A percentile compares a stretch with the other conserved stretches of the same genome.
phyloP scores from a whole-genome alignment of 257 asterid genomes.

The Salvia rosmarinus region DNA sequence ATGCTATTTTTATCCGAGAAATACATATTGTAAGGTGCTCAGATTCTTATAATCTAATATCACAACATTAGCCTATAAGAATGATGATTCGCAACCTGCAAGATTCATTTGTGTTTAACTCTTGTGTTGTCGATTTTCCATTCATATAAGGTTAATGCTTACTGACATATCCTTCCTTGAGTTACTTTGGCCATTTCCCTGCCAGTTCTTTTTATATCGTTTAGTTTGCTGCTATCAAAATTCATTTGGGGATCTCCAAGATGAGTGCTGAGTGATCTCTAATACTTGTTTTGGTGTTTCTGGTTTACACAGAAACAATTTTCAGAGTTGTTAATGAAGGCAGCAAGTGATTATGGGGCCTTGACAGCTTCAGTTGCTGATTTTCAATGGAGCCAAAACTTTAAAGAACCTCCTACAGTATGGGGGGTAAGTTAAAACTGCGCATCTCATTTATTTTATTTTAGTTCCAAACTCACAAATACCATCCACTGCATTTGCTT shows the following conservation, averaged over 20 bases:
- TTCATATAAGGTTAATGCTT: not conserved
- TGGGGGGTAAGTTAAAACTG: conserved; percentile 81
- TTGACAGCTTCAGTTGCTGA: conserved; percentile 91
- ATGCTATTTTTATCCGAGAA: not conserved
- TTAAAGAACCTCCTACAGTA: conserved; percentile 89
- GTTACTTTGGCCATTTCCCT: conserved; percentile 1
- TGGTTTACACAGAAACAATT: conserved; percentile 83
- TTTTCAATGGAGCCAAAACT: conserved; percentile 97
- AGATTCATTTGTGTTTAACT: not conserved
- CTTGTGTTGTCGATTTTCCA: not conserved
- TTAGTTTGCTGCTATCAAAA: not conserved
- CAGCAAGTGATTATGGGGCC: conserved; percentile 96
- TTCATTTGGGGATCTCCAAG: conserved; percentile 5
- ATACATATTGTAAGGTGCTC: not conserved
- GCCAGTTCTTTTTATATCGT: not conserved
- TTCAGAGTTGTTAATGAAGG: conserved; percentile 92
- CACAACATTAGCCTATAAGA: not conserved
- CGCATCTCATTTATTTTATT: not conserved
- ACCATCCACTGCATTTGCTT: not conserved
- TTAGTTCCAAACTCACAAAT: not conserved
- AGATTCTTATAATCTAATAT: not conserved
- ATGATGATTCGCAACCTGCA: not conserved
- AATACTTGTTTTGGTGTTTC: conserved; percentile 17
- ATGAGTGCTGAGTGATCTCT: conserved; percentile 10
- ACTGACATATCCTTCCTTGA: conserved; percentile 4